Percentiles rank a stretch among this genome's conserved stretches.
These are phyloP conservation scores for Daedaleopsis nitida DNA, from an alignment of 768 basidiomycete species.

Conservation along the genomic window DNA sequence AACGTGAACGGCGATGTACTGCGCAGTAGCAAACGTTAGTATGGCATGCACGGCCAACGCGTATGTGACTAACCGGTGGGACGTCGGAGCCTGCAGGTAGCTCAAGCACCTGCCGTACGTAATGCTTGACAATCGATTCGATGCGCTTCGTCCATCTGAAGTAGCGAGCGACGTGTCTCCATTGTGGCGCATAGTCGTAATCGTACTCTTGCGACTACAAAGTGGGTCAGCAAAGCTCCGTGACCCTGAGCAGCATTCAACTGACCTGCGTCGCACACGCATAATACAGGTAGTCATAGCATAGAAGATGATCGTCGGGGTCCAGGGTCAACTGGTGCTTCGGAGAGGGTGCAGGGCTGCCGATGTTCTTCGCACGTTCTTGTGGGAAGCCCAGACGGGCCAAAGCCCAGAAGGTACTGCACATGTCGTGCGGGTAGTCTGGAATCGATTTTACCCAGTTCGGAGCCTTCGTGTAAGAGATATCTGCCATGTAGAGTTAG, in stretches of 20 bases:
- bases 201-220: conserved; percentile 34
- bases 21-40: background rate
- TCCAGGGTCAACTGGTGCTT: conserved; percentile 27
- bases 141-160: conserved; percentile 37
- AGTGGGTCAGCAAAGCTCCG: background rate
- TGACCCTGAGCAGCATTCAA: conserved; percentile 4
- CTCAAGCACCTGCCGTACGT: conserved; percentile 33
- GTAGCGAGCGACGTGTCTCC: conserved; percentile 37
- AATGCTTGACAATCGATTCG: conserved; percentile 31
- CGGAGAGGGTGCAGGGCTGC: conserved; percentile 28
- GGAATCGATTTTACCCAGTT: conserved; percentile 34
- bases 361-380: conserved; percentile 29
- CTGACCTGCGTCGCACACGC: conserved; percentile 34
- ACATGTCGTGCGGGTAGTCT: conserved; percentile 33
- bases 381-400: conserved; percentile 37
- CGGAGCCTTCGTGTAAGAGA: conserved; percentile 40
- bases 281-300: conserved; percentile 45
- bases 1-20: conserved; percentile 40
- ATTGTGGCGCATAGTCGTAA: conserved; percentile 35
- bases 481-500: conserved; percentile 27
- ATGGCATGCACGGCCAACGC: background rate
- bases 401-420: conserved; percentile 35
- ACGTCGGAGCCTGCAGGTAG: conserved; percentile 28
- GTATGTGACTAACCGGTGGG: conserved; percentile 33
- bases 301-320: conserved; percentile 43